These are phyloP conservation scores for Penicillium digitatum DNA, from an alignment of 2,329 filamentous ascomycete genomes.

Conservation along the genomic window DNA sequence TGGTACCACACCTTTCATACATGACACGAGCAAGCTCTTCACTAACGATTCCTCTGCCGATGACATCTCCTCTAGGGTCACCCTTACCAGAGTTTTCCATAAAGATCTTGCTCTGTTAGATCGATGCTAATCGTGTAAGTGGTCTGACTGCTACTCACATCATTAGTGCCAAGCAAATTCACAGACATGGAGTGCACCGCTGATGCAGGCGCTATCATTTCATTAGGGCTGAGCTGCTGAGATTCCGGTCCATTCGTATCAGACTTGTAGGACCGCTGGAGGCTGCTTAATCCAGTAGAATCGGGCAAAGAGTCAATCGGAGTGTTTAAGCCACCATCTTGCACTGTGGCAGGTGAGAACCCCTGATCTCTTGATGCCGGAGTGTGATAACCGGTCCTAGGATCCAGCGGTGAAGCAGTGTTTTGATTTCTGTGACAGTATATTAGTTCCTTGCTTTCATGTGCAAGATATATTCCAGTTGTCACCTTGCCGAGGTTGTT, in stretches of 20 bases:
- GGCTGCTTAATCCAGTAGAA: slow-evolving; percentile 14
- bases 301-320: slow-evolving; percentile 24
- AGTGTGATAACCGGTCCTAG: slow-evolving; percentile 22
- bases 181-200: slow-evolving; percentile 38
- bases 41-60: slow-evolving; percentile 32
- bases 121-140: neutral
- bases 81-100: slow-evolving; percentile 29
- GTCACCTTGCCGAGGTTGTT: slow-evolving; percentile 24
- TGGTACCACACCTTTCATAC: slow-evolving; percentile 31
- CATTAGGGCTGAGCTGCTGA: slow-evolving; percentile 34
- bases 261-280: slow-evolving; percentile 22
- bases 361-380: slow-evolving; percentile 26
- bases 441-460: slow-evolving; percentile 1
- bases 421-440: slow-evolving; percentile 11
- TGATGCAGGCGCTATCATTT: slow-evolving; percentile 37
- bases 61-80: slow-evolving; percentile 29
- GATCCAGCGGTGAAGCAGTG: slow-evolving; percentile 18
- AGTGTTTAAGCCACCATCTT: slow-evolving; percentile 19
- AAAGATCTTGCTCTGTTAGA: slow-evolving; percentile 25
- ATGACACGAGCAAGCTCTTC: slow-evolving; percentile 34
- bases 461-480: neutral
- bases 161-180: slow-evolving; percentile 29
- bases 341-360: slow-evolving; percentile 23
- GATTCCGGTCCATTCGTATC: slow-evolving; percentile 29
- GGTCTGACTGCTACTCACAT: slow-evolving; percentile 17